phyloP scores from a whole-genome alignment of 2,329 filamentous ascomycete genomes.

The Colletotrichum higginsianum region DNA sequence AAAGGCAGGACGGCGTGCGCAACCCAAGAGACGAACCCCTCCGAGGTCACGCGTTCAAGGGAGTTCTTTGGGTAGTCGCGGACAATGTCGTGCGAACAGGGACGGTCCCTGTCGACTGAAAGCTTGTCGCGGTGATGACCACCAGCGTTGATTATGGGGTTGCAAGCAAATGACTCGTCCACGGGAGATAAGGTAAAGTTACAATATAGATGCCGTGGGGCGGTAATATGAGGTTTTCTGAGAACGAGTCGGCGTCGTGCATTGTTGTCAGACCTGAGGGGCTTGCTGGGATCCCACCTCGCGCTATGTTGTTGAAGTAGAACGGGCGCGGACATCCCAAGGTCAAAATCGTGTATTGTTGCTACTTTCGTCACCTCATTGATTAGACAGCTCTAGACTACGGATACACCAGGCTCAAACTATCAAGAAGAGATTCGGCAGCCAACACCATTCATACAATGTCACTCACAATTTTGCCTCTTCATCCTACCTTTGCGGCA shows the following conservation, averaged over 20 bases:
- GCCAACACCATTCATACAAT: slow-evolving; percentile 20
- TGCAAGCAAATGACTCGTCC: slow-evolving; percentile 23
- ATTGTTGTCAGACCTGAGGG: not conserved
- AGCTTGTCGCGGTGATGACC: slow-evolving; percentile 13
- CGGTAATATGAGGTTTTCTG: not conserved
- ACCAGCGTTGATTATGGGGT: not conserved
- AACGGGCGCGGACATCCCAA: not conserved
- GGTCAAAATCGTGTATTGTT: no score
- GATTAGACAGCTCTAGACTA: not conserved
- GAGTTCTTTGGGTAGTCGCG: not conserved
- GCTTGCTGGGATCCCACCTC: not conserved
- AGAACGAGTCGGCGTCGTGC: not conserved
- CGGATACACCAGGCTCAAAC: not conserved
- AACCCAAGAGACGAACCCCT: not conserved
- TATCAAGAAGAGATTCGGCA: not conserved
- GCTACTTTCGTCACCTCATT: not conserved
- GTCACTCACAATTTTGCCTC: slow-evolving; percentile 47
- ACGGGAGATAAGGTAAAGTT: slow-evolving; percentile 29
- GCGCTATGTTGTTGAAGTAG: not conserved
- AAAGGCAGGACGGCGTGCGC: not conserved
- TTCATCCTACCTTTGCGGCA: slow-evolving; percentile 51
- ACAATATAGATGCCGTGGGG: slow-evolving; percentile 22
- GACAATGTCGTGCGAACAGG: not conserved
- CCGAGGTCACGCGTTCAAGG: not conserved
- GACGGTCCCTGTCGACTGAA: slow-evolving; percentile 15